Conservation (phyloP, 768 basidiomycete species). For the Mycena rebaudengoi region DNA sequence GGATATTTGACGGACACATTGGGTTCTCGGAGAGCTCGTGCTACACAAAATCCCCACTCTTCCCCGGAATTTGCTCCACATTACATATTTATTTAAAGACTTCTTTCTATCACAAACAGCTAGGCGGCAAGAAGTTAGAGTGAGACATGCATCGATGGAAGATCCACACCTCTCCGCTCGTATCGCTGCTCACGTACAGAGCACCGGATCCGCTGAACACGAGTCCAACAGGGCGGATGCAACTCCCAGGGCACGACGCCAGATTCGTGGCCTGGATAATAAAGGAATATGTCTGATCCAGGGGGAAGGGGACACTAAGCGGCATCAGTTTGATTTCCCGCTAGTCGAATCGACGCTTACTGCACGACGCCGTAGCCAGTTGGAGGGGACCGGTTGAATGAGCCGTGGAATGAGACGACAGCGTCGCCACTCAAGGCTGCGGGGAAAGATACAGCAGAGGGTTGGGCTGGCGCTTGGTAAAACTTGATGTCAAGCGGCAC, state of each 20-base stretch:
- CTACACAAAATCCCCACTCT: no score
- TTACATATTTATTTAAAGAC: no score
- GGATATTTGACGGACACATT: no score
- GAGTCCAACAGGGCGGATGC: conserved; percentile 55
- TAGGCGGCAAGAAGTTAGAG: background rate
- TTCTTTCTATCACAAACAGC: conserved; percentile 17
- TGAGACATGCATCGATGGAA: background rate
- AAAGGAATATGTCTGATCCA: conserved; percentile 33
- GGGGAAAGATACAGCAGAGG: conserved; percentile 35
- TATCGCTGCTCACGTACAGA: conserved; percentile 52
- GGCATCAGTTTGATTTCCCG: background rate
- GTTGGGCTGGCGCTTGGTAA: conserved; percentile 28
- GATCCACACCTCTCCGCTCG: conserved; percentile 49
- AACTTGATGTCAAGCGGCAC: conserved; percentile 58
- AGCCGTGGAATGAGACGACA: conserved; percentile 57
- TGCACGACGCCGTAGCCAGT: conserved; percentile 57
- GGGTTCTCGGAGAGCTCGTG: no score
- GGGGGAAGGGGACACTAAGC: conserved; percentile 38
- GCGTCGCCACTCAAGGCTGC: conserved; percentile 40
- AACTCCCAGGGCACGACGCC: conserved; percentile 47
- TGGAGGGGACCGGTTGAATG: conserved; percentile 49
- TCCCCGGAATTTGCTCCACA: no score
- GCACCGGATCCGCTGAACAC: conserved; percentile 45
- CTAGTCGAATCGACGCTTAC: conserved; percentile 28
- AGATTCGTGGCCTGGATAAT: conserved; percentile 50